A percentile compares a stretch with the other conserved stretches of the same genome.
phyloP scores from a whole-genome alignment of 2,329 filamentous ascomycete genomes.

The Ophiostoma pallidulum region DNA sequence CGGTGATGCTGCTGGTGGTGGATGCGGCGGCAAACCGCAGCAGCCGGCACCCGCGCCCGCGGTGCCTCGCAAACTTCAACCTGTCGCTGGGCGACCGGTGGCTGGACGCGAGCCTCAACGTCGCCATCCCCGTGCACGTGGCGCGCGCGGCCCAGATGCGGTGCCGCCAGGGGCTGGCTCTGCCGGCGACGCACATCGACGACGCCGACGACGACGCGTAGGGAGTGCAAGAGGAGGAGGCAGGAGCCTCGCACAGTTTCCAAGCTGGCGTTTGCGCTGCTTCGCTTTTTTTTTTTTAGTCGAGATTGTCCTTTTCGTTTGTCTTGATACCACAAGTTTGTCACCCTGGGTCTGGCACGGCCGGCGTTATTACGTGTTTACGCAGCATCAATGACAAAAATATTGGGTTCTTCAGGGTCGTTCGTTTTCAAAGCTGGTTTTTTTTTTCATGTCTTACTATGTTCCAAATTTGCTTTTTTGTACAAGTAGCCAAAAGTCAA shows the following conservation, averaged over 20 bases:
- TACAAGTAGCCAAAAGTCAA: too few relatives aligned
- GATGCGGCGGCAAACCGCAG: slow-evolving; percentile 25
- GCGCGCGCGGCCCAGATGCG: slow-evolving; percentile 21
- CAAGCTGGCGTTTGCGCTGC: background rate
- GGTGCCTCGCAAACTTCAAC: slow-evolving; percentile 24
- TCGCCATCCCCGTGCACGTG: slow-evolving; percentile 28
- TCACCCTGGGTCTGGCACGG: too few relatives aligned
- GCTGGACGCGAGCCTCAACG: slow-evolving; percentile 27
- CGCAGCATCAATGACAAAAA: too few relatives aligned
- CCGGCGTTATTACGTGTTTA: too few relatives aligned
- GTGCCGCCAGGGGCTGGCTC: slow-evolving; percentile 9
- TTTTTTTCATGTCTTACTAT: too few relatives aligned
- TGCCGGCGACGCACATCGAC: slow-evolving; percentile 4
- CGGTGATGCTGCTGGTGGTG: slow-evolving; percentile 35
- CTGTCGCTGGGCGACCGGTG: slow-evolving; percentile 26
- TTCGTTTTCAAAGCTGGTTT: too few relatives aligned
- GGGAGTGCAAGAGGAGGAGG: background rate
- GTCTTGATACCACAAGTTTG: background rate
- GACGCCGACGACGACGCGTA: slow-evolving; percentile 14
- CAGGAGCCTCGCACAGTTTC: background rate
- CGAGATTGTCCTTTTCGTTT: background rate
- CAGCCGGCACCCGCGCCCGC: slow-evolving; percentile 19
- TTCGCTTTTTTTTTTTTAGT: too few relatives aligned
- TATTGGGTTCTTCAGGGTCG: too few relatives aligned
- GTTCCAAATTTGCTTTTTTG: background rate